Evolutionary conservation across 805 yeast genomes (phyloP).

Genomic region (Metschnikowia koreensis): DNA sequence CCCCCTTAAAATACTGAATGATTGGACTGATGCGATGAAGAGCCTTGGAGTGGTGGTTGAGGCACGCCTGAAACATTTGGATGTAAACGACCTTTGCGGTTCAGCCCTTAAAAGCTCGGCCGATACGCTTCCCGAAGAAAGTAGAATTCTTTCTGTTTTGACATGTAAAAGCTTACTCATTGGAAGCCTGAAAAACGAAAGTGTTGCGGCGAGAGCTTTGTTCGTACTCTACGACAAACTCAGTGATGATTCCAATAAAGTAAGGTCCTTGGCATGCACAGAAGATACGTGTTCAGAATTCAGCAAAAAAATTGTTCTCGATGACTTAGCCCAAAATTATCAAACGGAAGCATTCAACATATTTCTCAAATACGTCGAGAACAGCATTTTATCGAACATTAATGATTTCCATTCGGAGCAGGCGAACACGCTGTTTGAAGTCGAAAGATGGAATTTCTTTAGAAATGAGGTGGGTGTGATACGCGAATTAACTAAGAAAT

Average conservation of each 20-base stretch:
- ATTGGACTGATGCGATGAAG: conserved; percentile 1
- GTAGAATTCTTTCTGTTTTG: conserved; percentile 4
- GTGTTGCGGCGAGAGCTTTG: neutral
- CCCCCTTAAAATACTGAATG: neutral
- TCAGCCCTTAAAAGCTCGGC: neutral
- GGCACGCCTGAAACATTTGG: conserved; percentile 1
- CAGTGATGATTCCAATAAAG: conserved; percentile 9
- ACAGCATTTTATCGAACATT: conserved; percentile 7
- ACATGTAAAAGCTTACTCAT: conserved; percentile 1
- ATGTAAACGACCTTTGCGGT: neutral
- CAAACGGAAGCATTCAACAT: neutral
- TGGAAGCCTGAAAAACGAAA: neutral
- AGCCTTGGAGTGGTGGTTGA: conserved; percentile 1
- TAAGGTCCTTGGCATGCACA: conserved; percentile 7
- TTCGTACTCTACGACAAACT: conserved; percentile 5
- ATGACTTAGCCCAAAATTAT: neutral
- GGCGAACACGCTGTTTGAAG: conserved; percentile 7
- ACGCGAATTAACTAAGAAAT: neutral
- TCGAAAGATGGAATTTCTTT: conserved; percentile 15
- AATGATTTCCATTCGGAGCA: conserved; percentile 5
- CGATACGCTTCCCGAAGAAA: conserved; percentile 3
- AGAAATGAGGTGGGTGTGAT: conserved; percentile 11
- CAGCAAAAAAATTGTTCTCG: conserved; percentile 1
- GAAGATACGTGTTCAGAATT: neutral
- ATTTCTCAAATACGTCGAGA: neutral